Conservation (phyloP, 176 grass and related monocot genomes). For the Avena atlantica region DNA sequence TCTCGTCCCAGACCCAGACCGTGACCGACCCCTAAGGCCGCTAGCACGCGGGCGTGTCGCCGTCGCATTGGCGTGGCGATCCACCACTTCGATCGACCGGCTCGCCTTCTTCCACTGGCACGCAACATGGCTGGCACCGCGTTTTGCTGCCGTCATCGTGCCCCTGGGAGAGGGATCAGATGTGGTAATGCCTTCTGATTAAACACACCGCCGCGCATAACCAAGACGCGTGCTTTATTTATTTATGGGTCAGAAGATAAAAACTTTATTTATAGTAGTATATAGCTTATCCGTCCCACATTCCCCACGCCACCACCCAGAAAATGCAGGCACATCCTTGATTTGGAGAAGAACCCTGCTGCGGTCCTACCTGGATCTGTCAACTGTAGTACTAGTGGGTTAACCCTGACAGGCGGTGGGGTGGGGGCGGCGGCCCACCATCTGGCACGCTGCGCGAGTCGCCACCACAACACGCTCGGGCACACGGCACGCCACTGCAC, state of each 20-base stretch:
- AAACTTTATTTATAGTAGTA: too few relatives aligned
- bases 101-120: not conserved
- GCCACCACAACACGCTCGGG: conserved; percentile 28
- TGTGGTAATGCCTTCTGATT: not conserved
- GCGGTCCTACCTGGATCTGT: not conserved
- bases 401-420: not conserved
- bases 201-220: not conserved
- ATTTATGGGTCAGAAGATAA: not conserved
- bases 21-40: not conserved
- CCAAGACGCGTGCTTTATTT: not conserved
- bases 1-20: too few relatives aligned
- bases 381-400: not conserved
- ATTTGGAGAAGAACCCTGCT: not conserved
- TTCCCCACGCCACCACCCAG: not conserved
- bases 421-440: not conserved
- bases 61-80: not conserved
- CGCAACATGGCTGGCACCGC: not conserved
- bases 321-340: not conserved
- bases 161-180: too few relatives aligned
- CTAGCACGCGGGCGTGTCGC: not conserved
- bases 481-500: not conserved
- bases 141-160: not conserved
- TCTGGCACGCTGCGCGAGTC: not conserved
- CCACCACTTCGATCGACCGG: not conserved
- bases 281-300: not conserved